These are phyloP conservation scores for Apodospora peruviana DNA, from an alignment of 495 filamentous ascomycete genomes.

Conservation along the genomic window DNA sequence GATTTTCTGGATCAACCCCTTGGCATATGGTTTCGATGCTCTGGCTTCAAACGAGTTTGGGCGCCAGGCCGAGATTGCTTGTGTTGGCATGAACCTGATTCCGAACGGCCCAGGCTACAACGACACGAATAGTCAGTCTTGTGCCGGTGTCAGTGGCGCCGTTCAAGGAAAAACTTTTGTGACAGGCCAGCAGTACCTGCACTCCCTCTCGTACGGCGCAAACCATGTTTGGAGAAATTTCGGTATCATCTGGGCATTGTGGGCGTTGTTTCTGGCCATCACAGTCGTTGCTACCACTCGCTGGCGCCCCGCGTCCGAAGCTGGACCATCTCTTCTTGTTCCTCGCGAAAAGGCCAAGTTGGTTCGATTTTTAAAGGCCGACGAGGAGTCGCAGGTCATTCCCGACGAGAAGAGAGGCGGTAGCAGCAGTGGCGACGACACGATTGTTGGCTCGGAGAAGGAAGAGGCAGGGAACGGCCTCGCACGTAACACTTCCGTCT, in stretches of 20 bases:
- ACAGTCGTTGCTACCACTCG: slow-evolving; percentile 54
- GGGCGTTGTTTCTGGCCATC: slow-evolving; percentile 59
- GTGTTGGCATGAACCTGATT: slow-evolving; percentile 46
- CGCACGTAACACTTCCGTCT: slow-evolving; percentile 46
- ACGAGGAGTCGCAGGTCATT: slow-evolving; percentile 27
- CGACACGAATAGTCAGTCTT: slow-evolving; percentile 48
- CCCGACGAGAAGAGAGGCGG: slow-evolving; percentile 37
- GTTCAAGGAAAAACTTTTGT: slow-evolving; percentile 47
- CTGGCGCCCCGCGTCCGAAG: slow-evolving; percentile 42
- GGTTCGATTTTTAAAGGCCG: slow-evolving; percentile 3
- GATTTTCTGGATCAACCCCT: slow-evolving; percentile 70
- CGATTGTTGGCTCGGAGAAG: background rate
- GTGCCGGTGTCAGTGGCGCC: slow-evolving; percentile 49
- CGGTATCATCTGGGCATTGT: slow-evolving; percentile 65
- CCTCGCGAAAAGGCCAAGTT: slow-evolving; percentile 29
- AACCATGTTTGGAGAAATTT: slow-evolving; percentile 76
- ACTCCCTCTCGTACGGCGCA: slow-evolving; percentile 56
- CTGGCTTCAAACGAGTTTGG: slow-evolving; percentile 67
- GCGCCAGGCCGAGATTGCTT: slow-evolving; percentile 41
- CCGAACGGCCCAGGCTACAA: slow-evolving; percentile 54
- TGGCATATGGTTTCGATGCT: slow-evolving; percentile 68
- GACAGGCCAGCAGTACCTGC: slow-evolving; percentile 55
- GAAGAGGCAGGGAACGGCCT: slow-evolving; percentile 31
- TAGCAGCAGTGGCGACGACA: slow-evolving; percentile 9
- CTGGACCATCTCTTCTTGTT: slow-evolving; percentile 24